Percentiles rank a stretch among this genome's conserved stretches.
Conservation (phyloP, 352 stramenopile species). For the Globisporangium iwayamae region DNA sequence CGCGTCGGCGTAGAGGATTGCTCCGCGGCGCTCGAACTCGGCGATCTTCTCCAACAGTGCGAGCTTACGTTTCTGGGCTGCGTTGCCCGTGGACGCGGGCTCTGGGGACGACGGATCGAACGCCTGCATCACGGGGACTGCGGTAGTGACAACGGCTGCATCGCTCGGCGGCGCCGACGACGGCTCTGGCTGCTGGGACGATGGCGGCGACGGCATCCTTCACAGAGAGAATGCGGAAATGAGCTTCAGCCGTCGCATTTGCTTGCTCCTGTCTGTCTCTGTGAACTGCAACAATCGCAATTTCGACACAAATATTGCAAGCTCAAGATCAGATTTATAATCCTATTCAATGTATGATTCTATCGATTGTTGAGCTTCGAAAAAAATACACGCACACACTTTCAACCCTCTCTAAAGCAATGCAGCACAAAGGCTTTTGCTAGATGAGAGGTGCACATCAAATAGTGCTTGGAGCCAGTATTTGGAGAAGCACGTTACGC, state of each 20-base stretch:
- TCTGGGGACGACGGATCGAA: not conserved
- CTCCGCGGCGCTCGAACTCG: constrained; percentile 43
- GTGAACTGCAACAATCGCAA: not conserved
- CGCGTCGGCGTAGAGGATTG: constrained; percentile 53
- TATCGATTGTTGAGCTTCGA: no score
- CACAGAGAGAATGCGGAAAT: constrained; percentile 4
- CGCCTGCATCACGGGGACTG: not conserved
- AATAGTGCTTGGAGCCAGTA: no score
- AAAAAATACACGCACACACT: no score
- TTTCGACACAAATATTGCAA: no score
- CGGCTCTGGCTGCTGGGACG: not conserved
- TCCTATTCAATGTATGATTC: no score
- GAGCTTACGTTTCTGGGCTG: constrained; percentile 19
- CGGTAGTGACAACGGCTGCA: not conserved
- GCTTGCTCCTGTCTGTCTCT: no score
- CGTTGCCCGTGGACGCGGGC: not conserved
- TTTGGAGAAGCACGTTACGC: no score
- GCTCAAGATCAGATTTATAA: no score
- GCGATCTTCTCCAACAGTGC: constrained; percentile 58
- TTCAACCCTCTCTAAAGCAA: no score
- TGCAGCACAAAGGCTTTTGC: no score
- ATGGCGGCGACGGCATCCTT: not conserved
- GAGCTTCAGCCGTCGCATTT: not conserved
- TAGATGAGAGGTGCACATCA: no score
- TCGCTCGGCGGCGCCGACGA: not conserved